A percentile compares a stretch with the other conserved stretches of the same genome.
These are phyloP conservation scores for Balansia obtecta DNA, from an alignment of 2,329 filamentous ascomycete species.

Conservation along the genomic window DNA sequence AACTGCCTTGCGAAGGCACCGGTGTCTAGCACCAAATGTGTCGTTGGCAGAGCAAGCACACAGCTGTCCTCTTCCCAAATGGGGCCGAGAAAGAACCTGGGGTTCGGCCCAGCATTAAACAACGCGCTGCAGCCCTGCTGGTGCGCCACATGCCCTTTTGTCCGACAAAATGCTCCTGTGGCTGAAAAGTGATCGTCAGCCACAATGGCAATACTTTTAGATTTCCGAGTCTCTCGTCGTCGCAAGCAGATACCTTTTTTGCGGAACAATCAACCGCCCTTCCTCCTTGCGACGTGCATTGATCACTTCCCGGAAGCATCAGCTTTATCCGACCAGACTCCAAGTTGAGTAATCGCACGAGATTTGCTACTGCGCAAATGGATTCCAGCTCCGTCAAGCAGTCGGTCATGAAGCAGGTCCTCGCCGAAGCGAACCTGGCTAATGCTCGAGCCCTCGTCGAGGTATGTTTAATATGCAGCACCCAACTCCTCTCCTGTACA, in stretches of 20 bases:
- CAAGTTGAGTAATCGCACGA: background rate
- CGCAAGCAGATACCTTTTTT: background rate
- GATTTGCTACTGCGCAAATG: slow-evolving; percentile 26
- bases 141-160: slow-evolving; percentile 3
- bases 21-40: slow-evolving; percentile 4
- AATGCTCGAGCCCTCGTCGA: slow-evolving; percentile 62
- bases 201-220: slow-evolving; percentile 12
- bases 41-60: slow-evolving; percentile 6
- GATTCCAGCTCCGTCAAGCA: slow-evolving; percentile 46
- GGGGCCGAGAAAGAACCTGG: slow-evolving; percentile 12
- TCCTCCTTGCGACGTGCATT: background rate
- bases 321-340: no score
- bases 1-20: slow-evolving; percentile 6
- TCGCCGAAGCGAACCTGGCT: slow-evolving; percentile 49
- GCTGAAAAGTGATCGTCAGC: slow-evolving; percentile 8
- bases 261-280: background rate
- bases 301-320: no score
- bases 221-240: background rate
- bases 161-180: background rate
- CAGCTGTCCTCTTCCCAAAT: slow-evolving; percentile 13
- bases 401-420: slow-evolving; percentile 52
- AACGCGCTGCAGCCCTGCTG: background rate
- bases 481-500: background rate
- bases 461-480: slow-evolving; percentile 26
- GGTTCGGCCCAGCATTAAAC: background rate